Evolutionary conservation across 768 basidiomycete genomes (phyloP), one percentile per base, ranked within the genome.

Genomic region (Xerocomellus amylosporus): DNA sequence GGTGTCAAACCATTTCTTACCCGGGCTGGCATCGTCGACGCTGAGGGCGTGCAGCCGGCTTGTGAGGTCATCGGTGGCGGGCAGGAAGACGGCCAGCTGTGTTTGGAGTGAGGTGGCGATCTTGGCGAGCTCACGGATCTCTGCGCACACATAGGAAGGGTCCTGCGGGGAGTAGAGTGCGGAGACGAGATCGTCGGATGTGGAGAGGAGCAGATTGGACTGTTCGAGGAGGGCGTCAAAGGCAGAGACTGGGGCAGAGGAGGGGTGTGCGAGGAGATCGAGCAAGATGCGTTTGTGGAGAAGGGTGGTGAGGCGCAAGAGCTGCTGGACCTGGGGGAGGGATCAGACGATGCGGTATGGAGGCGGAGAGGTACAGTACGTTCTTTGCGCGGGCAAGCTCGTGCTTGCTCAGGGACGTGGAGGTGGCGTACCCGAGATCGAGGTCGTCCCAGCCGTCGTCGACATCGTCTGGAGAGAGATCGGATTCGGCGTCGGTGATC

Each of bases 371-470:
- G 14, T 49, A 62, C 67, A 17, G 9, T 47, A 87, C 88, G 77
- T 82, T 83, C 63, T 82, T 81, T 15, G 83, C 71, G 41, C 83
- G 77, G 24, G 75, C 74, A n/a, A 82, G 64, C 63, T 90, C 88
- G 30, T 65, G 66, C 2, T 65, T 57, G 34, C 75, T 72, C 69
- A 88, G 70, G 39, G 71, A 76, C n/a, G 64, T 71, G 6, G 70
- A 75, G n/a, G 64, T 71, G 6, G 79, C 68, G n/a, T 70, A 75
- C 0, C 79, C 84, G 17, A 72, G 57, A 0, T 67, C 71, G 12
- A 89, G 71, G 60, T 88, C 87, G 51, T 80, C 80, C 86, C 85
- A 87, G 5, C 84, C 86, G 63, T 83, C 81, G 51, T 79, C 76
- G 8, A 46, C 3, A 10, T 54, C 48, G 24, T 53, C 53, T 5